Percentiles rank a stretch among this genome's conserved stretches.
phyloP scores from a whole-genome alignment of 1,139 yeast species.

The Hyphopichia buzzinii region DNA sequence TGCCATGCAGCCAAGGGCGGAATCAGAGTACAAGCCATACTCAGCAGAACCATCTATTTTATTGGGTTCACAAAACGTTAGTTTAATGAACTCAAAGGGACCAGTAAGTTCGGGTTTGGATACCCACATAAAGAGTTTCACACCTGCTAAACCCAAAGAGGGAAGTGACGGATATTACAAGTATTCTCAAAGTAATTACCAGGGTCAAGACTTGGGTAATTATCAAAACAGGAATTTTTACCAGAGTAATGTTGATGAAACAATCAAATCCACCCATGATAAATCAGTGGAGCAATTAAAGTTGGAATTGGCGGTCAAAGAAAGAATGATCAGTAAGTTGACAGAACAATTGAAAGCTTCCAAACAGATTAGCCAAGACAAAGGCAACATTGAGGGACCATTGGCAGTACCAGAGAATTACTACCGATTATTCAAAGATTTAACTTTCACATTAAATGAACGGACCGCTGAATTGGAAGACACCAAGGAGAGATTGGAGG shows the following conservation, averaged over 20 bases:
- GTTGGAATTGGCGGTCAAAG: constrained; percentile 32
- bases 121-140: not conserved
- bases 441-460: constrained; percentile 48
- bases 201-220: not conserved
- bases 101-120: not conserved
- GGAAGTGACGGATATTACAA: not conserved
- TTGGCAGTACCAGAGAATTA: constrained; percentile 39
- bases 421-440: constrained; percentile 47
- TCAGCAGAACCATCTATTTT: not conserved
- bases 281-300: constrained; percentile 20
- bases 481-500: constrained; percentile 61
- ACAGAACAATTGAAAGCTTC: constrained; percentile 26
- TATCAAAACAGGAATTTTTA: not conserved
- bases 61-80: not conserved
- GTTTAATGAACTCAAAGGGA: not conserved
- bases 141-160: not conserved
- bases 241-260: constrained; percentile 2
- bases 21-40: not conserved
- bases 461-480: constrained; percentile 57
- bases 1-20: not conserved
- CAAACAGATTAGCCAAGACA: constrained; percentile 14
- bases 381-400: constrained; percentile 5
- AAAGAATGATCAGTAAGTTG: constrained; percentile 36
- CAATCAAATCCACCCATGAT: not conserved
- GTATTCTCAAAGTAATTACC: constrained; percentile 2